Base-by-base conservation (phyloP, 164 flowering plant genomes). In the Dillenia turbinata region DNA sequence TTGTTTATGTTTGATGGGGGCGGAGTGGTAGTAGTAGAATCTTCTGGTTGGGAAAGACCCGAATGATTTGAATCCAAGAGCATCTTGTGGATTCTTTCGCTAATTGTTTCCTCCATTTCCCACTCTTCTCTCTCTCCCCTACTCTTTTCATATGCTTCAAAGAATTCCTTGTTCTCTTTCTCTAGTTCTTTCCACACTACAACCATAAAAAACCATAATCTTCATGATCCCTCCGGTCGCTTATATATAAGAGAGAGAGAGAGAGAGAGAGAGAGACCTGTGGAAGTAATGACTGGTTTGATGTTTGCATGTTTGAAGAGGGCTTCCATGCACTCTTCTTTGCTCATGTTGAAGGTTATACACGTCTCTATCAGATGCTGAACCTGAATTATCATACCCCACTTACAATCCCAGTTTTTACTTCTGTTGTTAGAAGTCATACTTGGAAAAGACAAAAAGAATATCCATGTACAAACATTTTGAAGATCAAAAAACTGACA, bases 151-250 rank as follows among this genome's bases (percentile, higher is more conserved):
- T 92, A 92, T 4, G 79, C 81, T 56, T 87, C 86, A 49, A 92
- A 92, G 79, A 92, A 92, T 59, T 83, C 88, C 69, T 70, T 85
- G 87, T 92, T 92, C 85, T 83, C 96, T 54, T 89, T 92, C 83
- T 89, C 96, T 49, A 92, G 65, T 66, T 89, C 98, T 53, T 87
- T 81, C 98, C 98, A 92, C 61, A 92, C 98, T 92, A 64, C 71
- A 60, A 1, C 26, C 3, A 52, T 1, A 49, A 24, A 14, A 5
- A n/a, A 12, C 46, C 57, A 61, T 14, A 47, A 26, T 14, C 9
- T 33, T 33, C 40, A 5, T 5, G 40, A 33, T 33, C 7, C 40
- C 40, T 33, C 40, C 6, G 40, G 6, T 33, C 40, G 9, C 16
- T 33, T 9, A 47, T 7, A n/a, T 22, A 26, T 61, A 43, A 16